Base-by-base conservation (phyloP, 2,329 filamentous ascomycete species). In the Trichoderma atrobrunneum region DNA sequence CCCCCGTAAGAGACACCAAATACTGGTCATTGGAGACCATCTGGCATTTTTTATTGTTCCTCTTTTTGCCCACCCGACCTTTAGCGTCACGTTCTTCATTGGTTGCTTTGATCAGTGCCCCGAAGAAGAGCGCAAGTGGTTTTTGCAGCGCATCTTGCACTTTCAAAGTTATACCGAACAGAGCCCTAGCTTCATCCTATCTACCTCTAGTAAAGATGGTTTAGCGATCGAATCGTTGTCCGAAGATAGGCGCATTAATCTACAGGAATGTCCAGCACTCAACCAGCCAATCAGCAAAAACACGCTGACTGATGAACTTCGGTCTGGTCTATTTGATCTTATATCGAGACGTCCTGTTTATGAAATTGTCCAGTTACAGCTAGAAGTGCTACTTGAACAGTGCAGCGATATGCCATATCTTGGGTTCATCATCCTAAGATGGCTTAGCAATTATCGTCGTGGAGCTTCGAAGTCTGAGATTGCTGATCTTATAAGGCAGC, bases 61-160 rank as follows among this genome's bases (percentile, higher is more conserved):
- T 3, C 2, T 39, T 43, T 10, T 48, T 11, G 8, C 0, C 18
- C 0, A 8, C 16, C 1, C 0, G 3, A 4, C 2, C 4, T 48
- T 8, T 4, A n/a, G 1, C 18, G 18, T 48, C 18, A 48, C 43
- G 2, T n/a, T 48, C 43, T 48, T 48, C 43, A 48, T 48, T 18
- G 18, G 43, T n/a, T 48, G 43, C 10, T 48, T 48, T 21, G 43
- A 48, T 3, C 43, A 48, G 8, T 48, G 43, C 43, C 43, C 43
- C 1, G n/a, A 48, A 48, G 4, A 48, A 1, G 43, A 48, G 10
- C 43, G 43, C 18, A 21, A 21, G 18, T 48, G 43, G 43, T 21
- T 48, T n/a, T n/a, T 48, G 5, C 7, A 48, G 8, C 43, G 8
- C 18, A 21, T 48, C 8, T 21, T 21, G 10, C 7, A 8, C 16